Conservation (phyloP, 306 rosid species). For the Arachis hypogaea region DNA sequence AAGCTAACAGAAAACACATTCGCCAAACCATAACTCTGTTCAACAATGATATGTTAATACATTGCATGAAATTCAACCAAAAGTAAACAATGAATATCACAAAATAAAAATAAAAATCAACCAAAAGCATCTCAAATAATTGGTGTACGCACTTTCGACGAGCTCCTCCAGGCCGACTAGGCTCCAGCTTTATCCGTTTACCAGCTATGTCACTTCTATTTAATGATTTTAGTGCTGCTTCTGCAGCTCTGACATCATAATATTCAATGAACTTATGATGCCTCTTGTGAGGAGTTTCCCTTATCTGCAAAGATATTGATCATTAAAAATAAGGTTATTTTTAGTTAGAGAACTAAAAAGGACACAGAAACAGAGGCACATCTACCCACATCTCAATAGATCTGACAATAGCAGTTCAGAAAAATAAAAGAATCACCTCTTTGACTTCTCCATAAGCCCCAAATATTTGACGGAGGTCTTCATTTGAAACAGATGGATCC, state of each 20-base stretch:
- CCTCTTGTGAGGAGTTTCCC: constrained; percentile 99
- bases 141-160: constrained; percentile 79
- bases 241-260: constrained; percentile 96
- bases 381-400: too few species aligned
- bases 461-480: constrained; percentile 95
- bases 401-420: not conserved
- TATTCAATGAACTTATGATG: constrained; percentile 97
- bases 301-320: constrained; percentile 62
- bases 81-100: not conserved
- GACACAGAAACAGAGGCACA: too few species aligned
- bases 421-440: constrained; percentile 64
- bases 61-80: constrained; percentile 11
- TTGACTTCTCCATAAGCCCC: constrained; percentile 99
- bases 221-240: constrained; percentile 88
- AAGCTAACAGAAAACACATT: too few species aligned
- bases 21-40: not conserved
- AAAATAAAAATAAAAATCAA: constrained; percentile 4
- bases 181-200: constrained; percentile 97
- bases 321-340: not conserved
- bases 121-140: constrained; percentile 29
- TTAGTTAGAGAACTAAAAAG: not conserved
- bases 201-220: constrained; percentile 99
- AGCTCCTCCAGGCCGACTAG: constrained; percentile 99
- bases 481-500: constrained; percentile 96
- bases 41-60: constrained; percentile 5